Conservation (phyloP, 2,329 filamentous ascomycete species). For the Exophiala aquamarina region DNA sequence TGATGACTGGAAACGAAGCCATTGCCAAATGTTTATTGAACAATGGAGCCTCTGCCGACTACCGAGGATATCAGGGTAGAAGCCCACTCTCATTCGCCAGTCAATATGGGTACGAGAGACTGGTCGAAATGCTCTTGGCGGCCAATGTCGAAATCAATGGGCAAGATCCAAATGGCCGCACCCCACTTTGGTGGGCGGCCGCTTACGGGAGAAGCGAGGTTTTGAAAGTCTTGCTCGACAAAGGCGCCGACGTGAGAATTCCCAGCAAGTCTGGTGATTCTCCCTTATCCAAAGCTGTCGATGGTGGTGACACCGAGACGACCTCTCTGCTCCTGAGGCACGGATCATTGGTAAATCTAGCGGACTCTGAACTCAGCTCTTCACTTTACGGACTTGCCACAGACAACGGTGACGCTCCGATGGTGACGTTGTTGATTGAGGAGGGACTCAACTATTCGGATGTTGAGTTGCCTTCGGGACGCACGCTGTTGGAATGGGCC, state of each 20-base stretch:
- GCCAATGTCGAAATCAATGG: constrained; percentile 4
- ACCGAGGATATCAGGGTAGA: constrained; percentile 4
- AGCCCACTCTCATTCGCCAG: constrained; percentile 20
- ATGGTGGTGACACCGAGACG: background rate
- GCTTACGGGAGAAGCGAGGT: constrained; percentile 12
- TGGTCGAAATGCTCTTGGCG: constrained; percentile 16
- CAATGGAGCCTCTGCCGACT: constrained; percentile 2
- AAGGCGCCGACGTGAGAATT: constrained; percentile 3
- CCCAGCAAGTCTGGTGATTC: constrained; percentile 2
- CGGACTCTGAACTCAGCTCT: background rate
- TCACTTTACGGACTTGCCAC: background rate
- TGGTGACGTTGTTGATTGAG: constrained; percentile 1
- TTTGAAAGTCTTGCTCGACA: constrained; percentile 13
- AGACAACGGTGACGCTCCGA: background rate
- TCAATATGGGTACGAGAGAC: constrained; percentile 7
- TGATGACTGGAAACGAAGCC: constrained; percentile 2
- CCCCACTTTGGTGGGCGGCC: constrained; percentile 7
- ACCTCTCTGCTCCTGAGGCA: no score
- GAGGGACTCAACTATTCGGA: background rate
- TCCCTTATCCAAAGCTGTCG: background rate
- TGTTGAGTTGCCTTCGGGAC: background rate
- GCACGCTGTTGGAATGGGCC: background rate
- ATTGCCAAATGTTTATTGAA: constrained; percentile 3
- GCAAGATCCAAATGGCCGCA: constrained; percentile 8
- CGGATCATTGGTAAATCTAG: background rate